Percentiles rank a stretch among this genome's conserved stretches.
phyloP scores from a whole-genome alignment of 495 filamentous ascomycete genomes.

The Talaromyces proteolyticus region DNA sequence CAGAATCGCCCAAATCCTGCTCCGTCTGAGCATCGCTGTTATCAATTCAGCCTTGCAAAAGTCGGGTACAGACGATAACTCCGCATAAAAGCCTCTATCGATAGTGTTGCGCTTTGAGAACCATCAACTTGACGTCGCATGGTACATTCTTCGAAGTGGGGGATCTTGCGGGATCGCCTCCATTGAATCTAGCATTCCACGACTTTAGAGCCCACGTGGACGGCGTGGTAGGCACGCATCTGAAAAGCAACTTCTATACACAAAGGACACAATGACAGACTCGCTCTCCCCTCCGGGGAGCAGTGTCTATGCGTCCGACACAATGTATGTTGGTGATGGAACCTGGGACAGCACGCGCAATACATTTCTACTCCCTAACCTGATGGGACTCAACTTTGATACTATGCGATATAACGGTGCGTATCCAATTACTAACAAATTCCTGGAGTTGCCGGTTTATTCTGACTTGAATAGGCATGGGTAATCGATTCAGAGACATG shows the following conservation, averaged over 20 bases:
- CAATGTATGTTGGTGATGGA: conserved; percentile 81
- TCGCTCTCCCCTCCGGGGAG: conserved; percentile 68
- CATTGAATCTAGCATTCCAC: conserved; percentile 26
- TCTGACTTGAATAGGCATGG: conserved; percentile 62
- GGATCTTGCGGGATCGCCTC: conserved; percentile 44
- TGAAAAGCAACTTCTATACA: too few species aligned
- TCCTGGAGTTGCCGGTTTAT: too few species aligned
- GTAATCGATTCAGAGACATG: conserved; percentile 74
- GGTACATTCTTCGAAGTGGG: conserved; percentile 43
- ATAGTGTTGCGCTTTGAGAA: too few species aligned
- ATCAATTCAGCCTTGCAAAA: too few species aligned
- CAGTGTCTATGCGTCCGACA: conserved; percentile 77
- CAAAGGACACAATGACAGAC: conserved; percentile 1
- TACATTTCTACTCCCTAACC: conserved; percentile 81
- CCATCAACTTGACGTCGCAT: conserved; percentile 33
- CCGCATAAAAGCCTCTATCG: too few species aligned
- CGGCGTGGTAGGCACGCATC: too few species aligned
- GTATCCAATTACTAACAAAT: conserved; percentile 14
- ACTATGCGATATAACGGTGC: conserved; percentile 96
- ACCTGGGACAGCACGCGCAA: conserved; percentile 84
- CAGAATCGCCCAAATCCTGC: too few species aligned
- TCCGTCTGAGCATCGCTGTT: too few species aligned
- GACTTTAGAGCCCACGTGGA: conserved; percentile 11
- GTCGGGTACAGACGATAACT: too few species aligned
- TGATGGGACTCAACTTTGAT: conserved; percentile 81